Evolutionary conservation across 2,329 filamentous ascomycete species (phyloP).

Genomic region (Apiospora arundinis): DNA sequence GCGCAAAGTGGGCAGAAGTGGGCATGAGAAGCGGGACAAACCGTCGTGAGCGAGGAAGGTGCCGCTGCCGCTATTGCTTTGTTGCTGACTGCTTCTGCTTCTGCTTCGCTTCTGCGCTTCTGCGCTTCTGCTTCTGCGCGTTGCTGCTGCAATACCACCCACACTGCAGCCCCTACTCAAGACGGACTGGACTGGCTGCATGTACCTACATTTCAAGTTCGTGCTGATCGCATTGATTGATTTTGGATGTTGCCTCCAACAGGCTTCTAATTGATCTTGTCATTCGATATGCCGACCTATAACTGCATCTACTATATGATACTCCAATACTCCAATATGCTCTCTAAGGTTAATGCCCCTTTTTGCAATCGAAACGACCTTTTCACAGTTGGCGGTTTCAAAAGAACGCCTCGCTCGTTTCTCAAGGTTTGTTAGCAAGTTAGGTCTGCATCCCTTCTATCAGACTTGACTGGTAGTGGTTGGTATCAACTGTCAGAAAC

Average conservation of each 20-base stretch:
- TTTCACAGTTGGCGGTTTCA: neutral
- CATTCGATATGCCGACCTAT: neutral
- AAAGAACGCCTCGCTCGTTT: neutral
- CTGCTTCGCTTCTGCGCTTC: neutral
- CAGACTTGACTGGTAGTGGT: neutral
- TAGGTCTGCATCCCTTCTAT: neutral
- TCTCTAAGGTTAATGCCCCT: neutral
- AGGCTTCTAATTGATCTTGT: neutral
- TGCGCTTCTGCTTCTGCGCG: neutral
- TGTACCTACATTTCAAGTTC: too few relatives aligned
- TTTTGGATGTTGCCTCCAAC: neutral
- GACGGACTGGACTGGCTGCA: too few relatives aligned
- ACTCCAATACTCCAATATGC: neutral
- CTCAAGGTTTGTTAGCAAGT: neutral
- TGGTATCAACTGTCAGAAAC: neutral
- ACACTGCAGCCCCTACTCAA: neutral
- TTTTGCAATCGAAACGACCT: neutral
- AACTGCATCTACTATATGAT: neutral
- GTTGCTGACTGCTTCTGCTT: neutral
- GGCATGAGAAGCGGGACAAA: constrained; percentile 7
- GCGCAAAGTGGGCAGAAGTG: neutral
- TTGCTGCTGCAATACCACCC: neutral
- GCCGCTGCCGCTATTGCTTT: too few relatives aligned
- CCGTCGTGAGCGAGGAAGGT: neutral
- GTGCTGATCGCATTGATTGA: too few relatives aligned